A percentile compares a stretch with the other conserved stretches of the same genome.
phyloP scores from a whole-genome alignment of 1,139 yeast genomes.

The Trichomonascaceae sp. region DNA sequence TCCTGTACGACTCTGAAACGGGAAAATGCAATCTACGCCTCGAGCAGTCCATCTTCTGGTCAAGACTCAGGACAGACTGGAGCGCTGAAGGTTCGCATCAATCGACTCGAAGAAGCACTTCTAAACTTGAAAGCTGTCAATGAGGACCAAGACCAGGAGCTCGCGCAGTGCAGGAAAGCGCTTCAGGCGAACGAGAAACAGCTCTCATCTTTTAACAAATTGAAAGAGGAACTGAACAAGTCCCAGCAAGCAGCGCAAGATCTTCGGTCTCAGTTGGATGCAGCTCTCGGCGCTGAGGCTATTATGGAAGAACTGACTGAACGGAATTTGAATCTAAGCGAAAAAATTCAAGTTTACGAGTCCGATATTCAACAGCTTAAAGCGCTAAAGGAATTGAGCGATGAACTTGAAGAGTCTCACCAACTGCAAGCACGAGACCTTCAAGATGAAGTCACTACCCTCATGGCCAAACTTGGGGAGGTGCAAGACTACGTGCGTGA shows the following conservation, averaged over 20 bases:
- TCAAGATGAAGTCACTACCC: constrained; percentile 30
- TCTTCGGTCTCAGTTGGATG: constrained; percentile 31
- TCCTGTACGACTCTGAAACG: constrained; percentile 35
- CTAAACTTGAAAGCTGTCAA: constrained; percentile 28
- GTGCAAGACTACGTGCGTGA: constrained; percentile 23
- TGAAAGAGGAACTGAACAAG: constrained; percentile 24
- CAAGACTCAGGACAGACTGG: constrained; percentile 16
- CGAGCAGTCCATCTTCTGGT: constrained; percentile 14
- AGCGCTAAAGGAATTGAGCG: constrained; percentile 46
- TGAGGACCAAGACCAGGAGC: constrained; percentile 27
- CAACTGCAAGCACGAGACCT: constrained; percentile 43
- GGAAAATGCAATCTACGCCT: constrained; percentile 33
- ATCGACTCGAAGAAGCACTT: constrained; percentile 29
- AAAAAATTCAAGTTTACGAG: constrained; percentile 29
- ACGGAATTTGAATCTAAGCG: constrained; percentile 37
- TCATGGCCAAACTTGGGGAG: constrained; percentile 22
- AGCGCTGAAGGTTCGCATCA: constrained; percentile 30
- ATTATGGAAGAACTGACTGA: constrained; percentile 44
- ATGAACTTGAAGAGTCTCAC: constrained; percentile 50
- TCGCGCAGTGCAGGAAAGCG: constrained; percentile 28
- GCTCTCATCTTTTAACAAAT: constrained; percentile 10
- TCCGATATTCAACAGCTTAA: constrained; percentile 42
- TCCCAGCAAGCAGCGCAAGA: constrained; percentile 34
- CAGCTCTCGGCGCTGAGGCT: constrained; percentile 25
- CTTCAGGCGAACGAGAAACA: constrained; percentile 16